Evolutionary conservation across 306 rosid species (phyloP), one percentile per base, ranked within the genome.

Genomic region (Crotalaria pallida): DNA sequence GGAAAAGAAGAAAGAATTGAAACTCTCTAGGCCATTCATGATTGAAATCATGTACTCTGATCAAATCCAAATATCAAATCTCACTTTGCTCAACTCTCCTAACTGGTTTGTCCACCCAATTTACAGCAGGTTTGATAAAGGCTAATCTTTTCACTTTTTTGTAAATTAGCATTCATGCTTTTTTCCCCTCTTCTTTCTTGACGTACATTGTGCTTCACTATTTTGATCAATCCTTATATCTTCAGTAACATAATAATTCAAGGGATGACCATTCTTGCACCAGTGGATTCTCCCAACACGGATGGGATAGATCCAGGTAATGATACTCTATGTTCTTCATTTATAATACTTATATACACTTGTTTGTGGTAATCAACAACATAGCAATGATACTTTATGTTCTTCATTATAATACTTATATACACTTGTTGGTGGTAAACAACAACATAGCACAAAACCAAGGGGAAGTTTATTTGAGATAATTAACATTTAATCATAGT

Each of bases 291-390:
- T 33, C 95, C 97, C 6, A 88, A 88, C 80, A 88, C 96, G 2
- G 96, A 91, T 81, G 97, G 92, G 1, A 87, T 88, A 13, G 27
- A 91, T 66, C 92, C 96, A 34, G 96, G 96, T 73, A 77, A 76
- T 6, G 44, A 29, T 31, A 31, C 6, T 5, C 1, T 50, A 15
- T 0, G 23, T 44, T 38, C 7, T 74, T 67, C 5, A 23, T 12
- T 41, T 21, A 3, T 16, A 29, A n/a, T 17, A 9, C 52, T 47
- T 47, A 16, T 16, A 12, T 21, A 7, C 27, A 4, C n/a, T n/a
- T 5, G 8, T 2, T 62, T 16, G 63, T 3, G n/a, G 29, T 26
- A 4, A 6, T 27, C n/a, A n/a, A n/a, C n/a, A n/a, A n/a, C n/a
- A n/a, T n/a, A n/a, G n/a, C n/a, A n/a, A n/a, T n/a, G n/a, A n/a